Base-by-base conservation (phyloP, 768 basidiomycete species). In the Russula dissimulans region DNA sequence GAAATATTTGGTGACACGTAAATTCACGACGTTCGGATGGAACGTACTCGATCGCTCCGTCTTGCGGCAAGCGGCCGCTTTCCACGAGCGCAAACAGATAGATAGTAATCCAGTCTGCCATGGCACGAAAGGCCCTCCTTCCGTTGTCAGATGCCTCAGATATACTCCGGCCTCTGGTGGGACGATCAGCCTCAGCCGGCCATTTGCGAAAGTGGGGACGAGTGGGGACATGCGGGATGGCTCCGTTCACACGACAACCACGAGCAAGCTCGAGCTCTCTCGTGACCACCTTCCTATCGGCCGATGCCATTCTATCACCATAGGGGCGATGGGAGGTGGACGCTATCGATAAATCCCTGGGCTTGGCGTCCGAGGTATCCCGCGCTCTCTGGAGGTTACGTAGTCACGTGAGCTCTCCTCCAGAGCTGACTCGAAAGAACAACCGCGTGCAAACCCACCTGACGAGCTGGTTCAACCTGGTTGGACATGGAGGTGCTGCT, bases 81-180 rank as follows among this genome's bases (percentile, higher is more conserved):
- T 62, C 61, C 39, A 62, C 61, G 11, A 62, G 61, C 26, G 26
- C 61, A 41, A 62, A 62, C 44, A 62, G 45, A 57, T 62, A 62
- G 51, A 62, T 62, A 31, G 61, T 62, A 39, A 62, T 54, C 61
- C 61, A 62, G 45, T 62, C 61, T 31, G 61, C 61, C 45, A 62
- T 53, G 6, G 51, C 49, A 44, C 56, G 56, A 31, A 57, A 62
- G 11, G 61, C 61, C 56, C 39, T 57, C 56, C 32, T 57, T 48
- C 61, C 61, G 17, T 53, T 54, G 45, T 62, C 61, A 52, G 56
- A 26, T 38, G 56, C 56, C 36, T 62, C 61, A 34, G 61, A 62
- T 38, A 62, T 32, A 49, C 61, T 62, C 34, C 61, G 56, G 26
- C 22, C 32, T 32, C 61, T 62, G 51, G 57, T 62, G 57, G 61